phyloP scores from a whole-genome alignment of 768 basidiomycete species.

The Russula griseocarnosa region DNA sequence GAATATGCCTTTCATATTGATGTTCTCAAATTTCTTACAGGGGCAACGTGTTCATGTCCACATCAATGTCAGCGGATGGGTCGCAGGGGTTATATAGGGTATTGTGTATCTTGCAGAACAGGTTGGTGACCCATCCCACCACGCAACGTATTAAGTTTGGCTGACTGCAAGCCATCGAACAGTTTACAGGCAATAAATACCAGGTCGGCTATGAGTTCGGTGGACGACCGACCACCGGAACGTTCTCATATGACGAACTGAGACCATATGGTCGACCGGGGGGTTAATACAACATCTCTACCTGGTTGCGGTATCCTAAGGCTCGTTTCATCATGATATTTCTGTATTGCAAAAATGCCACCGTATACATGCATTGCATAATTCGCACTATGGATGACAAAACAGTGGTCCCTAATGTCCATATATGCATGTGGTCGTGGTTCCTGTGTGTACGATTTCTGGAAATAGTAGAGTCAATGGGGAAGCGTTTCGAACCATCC shows the following conservation, averaged over 20 bases:
- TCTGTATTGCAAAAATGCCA: not conserved
- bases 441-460: not conserved
- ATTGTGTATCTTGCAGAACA: conserved; percentile 28
- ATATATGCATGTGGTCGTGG: not conserved
- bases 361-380: not conserved
- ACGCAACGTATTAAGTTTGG: not conserved
- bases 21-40: conserved; percentile 19
- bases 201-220: conserved; percentile 7
- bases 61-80: conserved; percentile 35
- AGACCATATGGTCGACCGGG: too few species aligned
- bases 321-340: not conserved
- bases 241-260: too few species aligned
- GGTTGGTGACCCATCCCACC: conserved; percentile 20
- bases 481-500: not conserved
- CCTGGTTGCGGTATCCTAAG: not conserved
- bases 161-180: not conserved
- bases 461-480: not conserved
- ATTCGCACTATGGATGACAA: not conserved
- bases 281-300: not conserved
- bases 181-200: conserved; percentile 12
- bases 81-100: conserved; percentile 35
- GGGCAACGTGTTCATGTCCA: conserved; percentile 33
- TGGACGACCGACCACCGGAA: too few species aligned
- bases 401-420: not conserved
- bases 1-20: not conserved